Percentiles rank a stretch among this genome's conserved stretches.
Conservation (phyloP, 179 eudicot species). For the Nepenthes alata region DNA sequence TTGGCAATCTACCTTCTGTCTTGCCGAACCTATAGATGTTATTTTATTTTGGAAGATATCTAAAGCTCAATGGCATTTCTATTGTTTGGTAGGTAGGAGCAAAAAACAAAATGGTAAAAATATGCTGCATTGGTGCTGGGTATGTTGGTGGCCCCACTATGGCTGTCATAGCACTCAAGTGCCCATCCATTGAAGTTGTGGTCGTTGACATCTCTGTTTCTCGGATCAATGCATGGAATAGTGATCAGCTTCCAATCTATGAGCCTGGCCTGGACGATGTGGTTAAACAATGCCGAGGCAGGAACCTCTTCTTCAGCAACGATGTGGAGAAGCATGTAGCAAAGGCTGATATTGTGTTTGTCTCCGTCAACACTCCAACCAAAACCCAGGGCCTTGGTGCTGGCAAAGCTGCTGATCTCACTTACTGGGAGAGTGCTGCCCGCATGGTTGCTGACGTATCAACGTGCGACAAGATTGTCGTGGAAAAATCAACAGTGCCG, state of each 20-base stretch:
- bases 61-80: not conserved
- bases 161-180: slow-evolving; percentile 67
- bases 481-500: slow-evolving; percentile 65
- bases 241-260: slow-evolving; percentile 62
- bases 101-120: slow-evolving; percentile 35
- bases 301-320: slow-evolving; percentile 57
- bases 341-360: slow-evolving; percentile 60
- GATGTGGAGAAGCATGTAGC: slow-evolving; percentile 58
- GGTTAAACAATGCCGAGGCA: slow-evolving; percentile 59
- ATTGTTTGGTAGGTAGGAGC: not conserved
- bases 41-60: too few relatives aligned
- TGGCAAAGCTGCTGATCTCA: slow-evolving; percentile 66
- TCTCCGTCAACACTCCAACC: slow-evolving; percentile 65
- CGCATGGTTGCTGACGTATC: slow-evolving; percentile 77
- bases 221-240: slow-evolving; percentile 65
- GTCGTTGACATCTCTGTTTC: slow-evolving; percentile 63
- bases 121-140: slow-evolving; percentile 71
- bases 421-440: slow-evolving; percentile 74
- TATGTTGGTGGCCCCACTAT: slow-evolving; percentile 73
- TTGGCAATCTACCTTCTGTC: too few relatives aligned
- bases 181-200: slow-evolving; percentile 46
- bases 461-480: slow-evolving; percentile 55
- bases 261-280: slow-evolving; percentile 70
- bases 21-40: too few relatives aligned
- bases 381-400: slow-evolving; percentile 69